Evolutionary conservation across 495 filamentous ascomycete genomes (phyloP).

Genomic region (Aspergillus baeticus): DNA sequence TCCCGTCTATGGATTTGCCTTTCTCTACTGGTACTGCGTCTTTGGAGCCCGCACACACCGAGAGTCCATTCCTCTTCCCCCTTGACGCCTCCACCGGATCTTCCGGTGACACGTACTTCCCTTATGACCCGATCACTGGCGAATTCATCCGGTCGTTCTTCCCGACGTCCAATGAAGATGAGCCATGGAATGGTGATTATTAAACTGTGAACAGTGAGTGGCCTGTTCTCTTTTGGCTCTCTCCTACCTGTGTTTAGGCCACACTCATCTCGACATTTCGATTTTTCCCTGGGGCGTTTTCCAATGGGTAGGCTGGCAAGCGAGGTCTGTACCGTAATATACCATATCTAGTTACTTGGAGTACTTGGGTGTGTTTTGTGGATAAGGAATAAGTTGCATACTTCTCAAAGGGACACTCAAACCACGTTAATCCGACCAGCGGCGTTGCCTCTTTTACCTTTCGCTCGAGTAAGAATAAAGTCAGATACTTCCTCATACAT

Average conservation of each 20-base stretch:
- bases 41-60: neutral
- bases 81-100: conserved; percentile 10
- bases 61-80: neutral
- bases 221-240: neutral
- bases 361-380: too few relatives aligned
- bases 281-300: neutral
- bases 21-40: neutral
- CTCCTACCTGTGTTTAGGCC: too few relatives aligned
- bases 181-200: conserved; percentile 10
- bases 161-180: conserved; percentile 30
- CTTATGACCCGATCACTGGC: conserved; percentile 46
- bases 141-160: conserved; percentile 49
- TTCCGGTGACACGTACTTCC: conserved; percentile 36
- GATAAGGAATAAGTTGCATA: too few relatives aligned
- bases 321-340: too few relatives aligned
- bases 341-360: too few relatives aligned
- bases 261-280: too few relatives aligned
- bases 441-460: too few relatives aligned
- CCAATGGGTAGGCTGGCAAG: neutral
- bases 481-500: too few relatives aligned
- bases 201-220: neutral
- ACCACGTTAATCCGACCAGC: too few relatives aligned
- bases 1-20: neutral
- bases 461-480: too few relatives aligned
- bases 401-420: too few relatives aligned